Evolutionary conservation across 208 protist genomes (phyloP).

Genomic region (Crithidia bombi): DNA sequence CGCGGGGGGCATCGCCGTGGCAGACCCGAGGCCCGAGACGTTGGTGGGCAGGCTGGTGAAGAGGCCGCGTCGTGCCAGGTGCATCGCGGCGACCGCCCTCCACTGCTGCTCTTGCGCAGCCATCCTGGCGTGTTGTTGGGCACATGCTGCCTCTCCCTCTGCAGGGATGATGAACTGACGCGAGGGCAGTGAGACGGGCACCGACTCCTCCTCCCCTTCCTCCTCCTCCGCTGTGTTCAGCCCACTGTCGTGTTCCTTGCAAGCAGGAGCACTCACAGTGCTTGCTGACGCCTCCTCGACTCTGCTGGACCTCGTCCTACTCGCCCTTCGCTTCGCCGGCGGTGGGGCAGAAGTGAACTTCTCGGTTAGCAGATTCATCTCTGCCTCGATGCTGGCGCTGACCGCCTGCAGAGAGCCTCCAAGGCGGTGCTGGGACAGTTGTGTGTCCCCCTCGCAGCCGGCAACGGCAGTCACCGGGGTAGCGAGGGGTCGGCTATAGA

Average conservation of each 20-base stretch:
- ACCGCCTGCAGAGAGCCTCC: conserved; percentile 1
- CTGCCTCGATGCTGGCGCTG: not conserved
- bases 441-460: not conserved
- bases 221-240: too few species aligned
- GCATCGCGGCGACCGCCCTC: not conserved
- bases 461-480: not conserved
- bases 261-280: too few species aligned
- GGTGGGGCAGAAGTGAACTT: too few species aligned
- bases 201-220: too few species aligned
- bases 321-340: too few species aligned
- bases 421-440: not conserved
- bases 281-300: too few species aligned
- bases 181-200: too few species aligned
- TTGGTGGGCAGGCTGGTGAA: conserved; percentile 1
- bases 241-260: too few species aligned
- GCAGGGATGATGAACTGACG: not conserved
- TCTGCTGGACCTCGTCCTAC: too few species aligned
- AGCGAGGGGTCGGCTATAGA: conserved; percentile 3
- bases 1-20: not conserved
- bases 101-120: conserved; percentile 2
- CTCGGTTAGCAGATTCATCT: not conserved
- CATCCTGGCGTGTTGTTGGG: too few species aligned
- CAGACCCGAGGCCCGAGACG: not conserved
- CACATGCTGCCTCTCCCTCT: too few species aligned
- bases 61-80: not conserved